Base-by-base conservation (phyloP, 2,329 filamentous ascomycete species). In the Rutstroemia sp. region DNA sequence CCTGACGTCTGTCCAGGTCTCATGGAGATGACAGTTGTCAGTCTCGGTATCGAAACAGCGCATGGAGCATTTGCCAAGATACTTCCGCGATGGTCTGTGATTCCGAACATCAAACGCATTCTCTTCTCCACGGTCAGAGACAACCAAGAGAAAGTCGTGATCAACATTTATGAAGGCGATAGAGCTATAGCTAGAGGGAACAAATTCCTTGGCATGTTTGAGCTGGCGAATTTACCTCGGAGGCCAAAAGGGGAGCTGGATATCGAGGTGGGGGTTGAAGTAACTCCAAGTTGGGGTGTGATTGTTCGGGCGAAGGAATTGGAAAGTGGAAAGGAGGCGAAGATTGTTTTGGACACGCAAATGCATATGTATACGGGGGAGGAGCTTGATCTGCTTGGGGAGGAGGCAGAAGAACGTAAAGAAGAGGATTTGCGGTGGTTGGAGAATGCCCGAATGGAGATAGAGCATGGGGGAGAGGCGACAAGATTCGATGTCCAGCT, bases 131-230 rank as follows among this genome's bases (percentile, higher is more conserved):
- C 83, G 8, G 76, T 81, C 23, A 73, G 73, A 30, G 68, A 73
- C 54, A 65, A 68, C 68, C 79, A 83, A 67, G 76, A 76, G 58
- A 83, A 80, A 38, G 81, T 86, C 10, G 79, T 84, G 66, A 85
- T 87, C 73, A 81, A 80, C 21, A 79, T 85, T 17, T 86, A 73
- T 75, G 83, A 87, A 74, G 84, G 84, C 71, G 83, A 87, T 72
- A 80, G 85, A 70, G 82, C 83, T 56, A 84, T 87, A 73, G 87
- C 84, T 69, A 80, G 83, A 63, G 82, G 87, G 71, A 88, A 88
- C 75, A 87, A 81, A 58, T 84, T 80, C 36, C 76, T 87, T 4
- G 85, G 84, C 63, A 83, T 86, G 69, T 86, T 88, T 71, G 86
- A 83, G 56, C 71, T 88, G 48, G 76, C 79, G 58, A 81, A 82